Evolutionary conservation across 768 basidiomycete genomes (phyloP).

Genomic region (Suillus sp.): DNA sequence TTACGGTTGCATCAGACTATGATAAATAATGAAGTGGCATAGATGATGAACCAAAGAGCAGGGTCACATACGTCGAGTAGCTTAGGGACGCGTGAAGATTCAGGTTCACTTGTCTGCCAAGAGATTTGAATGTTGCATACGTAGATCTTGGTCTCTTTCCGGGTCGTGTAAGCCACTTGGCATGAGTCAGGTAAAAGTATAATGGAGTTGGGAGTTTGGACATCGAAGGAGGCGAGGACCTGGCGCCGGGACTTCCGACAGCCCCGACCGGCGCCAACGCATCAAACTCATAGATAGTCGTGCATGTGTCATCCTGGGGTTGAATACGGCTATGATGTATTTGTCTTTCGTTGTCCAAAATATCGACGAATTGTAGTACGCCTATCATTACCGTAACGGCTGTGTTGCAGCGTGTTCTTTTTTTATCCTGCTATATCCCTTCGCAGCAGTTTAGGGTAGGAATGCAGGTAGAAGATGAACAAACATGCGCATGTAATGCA

Average conservation of each 20-base stretch:
- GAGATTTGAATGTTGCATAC: neutral
- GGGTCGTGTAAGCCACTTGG: neutral
- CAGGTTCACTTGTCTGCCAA: neutral
- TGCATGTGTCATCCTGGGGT: neutral
- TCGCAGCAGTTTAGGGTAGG: too few species aligned
- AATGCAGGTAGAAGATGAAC: too few species aligned
- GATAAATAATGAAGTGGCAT: neutral
- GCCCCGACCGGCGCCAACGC: too few species aligned
- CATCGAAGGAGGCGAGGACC: neutral
- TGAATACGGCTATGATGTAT: neutral
- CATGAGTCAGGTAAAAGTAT: neutral
- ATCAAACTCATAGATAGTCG: neutral
- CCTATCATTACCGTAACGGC: too few species aligned
- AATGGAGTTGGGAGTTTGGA: rapidly evolving
- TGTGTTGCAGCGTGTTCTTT: too few species aligned
- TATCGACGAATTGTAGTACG: neutral
- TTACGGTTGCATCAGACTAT: neutral
- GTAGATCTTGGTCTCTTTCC: neutral
- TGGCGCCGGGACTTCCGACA: neutral
- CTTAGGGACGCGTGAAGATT: neutral
- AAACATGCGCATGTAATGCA: too few species aligned
- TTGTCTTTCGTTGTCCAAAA: neutral
- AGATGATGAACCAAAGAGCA: neutral
- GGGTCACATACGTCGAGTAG: neutral
- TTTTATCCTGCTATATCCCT: too few species aligned